Evolutionary conservation across 768 basidiomycete species (phyloP).

Genomic region (Paxillus rubicundulus): DNA sequence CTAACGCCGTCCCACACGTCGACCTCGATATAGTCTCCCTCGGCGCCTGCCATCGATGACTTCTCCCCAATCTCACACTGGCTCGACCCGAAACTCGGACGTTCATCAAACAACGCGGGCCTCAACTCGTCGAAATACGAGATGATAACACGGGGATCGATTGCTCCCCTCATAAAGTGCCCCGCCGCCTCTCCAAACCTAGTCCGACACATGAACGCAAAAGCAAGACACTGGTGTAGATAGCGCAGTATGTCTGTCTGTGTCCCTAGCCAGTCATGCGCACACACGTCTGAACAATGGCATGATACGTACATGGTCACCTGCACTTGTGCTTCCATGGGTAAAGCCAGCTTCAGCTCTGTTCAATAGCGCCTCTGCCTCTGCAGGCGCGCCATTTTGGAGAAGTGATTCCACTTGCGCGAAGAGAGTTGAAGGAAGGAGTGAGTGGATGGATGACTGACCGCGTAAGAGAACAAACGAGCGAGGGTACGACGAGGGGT

Average conservation of each 20-base stretch:
- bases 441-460: constrained; percentile 56
- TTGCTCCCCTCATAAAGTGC: constrained; percentile 71
- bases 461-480: constrained; percentile 69
- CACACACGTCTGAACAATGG: neutral
- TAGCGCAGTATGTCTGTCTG: constrained; percentile 72
- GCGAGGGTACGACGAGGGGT: constrained; percentile 49
- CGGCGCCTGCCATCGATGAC: neutral
- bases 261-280: constrained; percentile 7
- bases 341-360: constrained; percentile 40
- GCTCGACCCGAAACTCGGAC: neutral
- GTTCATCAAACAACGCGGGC: constrained; percentile 51
- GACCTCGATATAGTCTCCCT: constrained; percentile 45
- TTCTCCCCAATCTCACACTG: neutral
- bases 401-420: constrained; percentile 72
- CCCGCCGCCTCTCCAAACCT: constrained; percentile 81
- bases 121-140: constrained; percentile 79
- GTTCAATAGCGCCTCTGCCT: constrained; percentile 63
- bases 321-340: constrained; percentile 7
- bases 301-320: constrained; percentile 11
- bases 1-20: constrained; percentile 76
- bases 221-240: constrained; percentile 79
- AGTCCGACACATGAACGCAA: constrained; percentile 74
- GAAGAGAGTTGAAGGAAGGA: constrained; percentile 69
- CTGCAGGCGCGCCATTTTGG: constrained; percentile 59
- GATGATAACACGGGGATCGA: constrained; percentile 82